Evolutionary conservation across 345 rosid genomes (phyloP).

Genomic region (Dovyalis caffra): DNA sequence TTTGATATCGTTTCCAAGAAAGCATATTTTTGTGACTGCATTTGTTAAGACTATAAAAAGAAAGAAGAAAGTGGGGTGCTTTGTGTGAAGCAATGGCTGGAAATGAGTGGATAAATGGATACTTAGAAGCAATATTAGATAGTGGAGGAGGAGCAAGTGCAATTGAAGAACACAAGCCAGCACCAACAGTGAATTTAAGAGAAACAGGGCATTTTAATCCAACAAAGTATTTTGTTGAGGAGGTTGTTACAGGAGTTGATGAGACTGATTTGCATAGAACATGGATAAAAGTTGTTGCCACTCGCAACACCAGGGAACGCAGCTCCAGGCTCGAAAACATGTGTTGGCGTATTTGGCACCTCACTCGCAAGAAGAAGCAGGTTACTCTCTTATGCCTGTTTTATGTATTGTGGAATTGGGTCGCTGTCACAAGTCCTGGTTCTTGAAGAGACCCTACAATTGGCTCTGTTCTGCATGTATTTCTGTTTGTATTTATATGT

Average conservation of each 20-base stretch:
- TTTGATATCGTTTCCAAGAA: not conserved
- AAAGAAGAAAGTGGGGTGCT: not conserved
- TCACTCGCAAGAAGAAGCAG: conserved; percentile 98
- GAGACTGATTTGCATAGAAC: conserved; percentile 87
- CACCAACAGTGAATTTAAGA: conserved; percentile 33
- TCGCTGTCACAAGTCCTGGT: not conserved
- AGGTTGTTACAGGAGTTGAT: conserved; percentile 89
- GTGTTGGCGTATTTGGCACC: conserved; percentile 99
- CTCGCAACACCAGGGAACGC: conserved; percentile 88
- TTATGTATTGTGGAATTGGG: not conserved
- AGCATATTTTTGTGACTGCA: not conserved
- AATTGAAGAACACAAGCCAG: conserved; percentile 54
- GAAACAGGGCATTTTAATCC: conserved; percentile 73
- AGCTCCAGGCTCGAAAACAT: conserved; percentile 94
- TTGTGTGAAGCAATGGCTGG: conserved; percentile 54
- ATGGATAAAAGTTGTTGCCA: conserved; percentile 96
- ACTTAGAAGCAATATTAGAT: conserved; percentile 86
- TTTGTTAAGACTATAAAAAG: not conserved
- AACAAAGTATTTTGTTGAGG: conserved; percentile 88
- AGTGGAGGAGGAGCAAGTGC: conserved; percentile 62
- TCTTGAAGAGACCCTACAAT: not conserved
- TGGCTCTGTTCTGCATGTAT: not conserved
- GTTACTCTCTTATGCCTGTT: conserved; percentile 21
- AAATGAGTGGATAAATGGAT: conserved; percentile 97
- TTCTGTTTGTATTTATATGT: no score